Conservation (phyloP, 1,284 basidiomycete genomes). For the Hymenochaete sp. region DNA sequence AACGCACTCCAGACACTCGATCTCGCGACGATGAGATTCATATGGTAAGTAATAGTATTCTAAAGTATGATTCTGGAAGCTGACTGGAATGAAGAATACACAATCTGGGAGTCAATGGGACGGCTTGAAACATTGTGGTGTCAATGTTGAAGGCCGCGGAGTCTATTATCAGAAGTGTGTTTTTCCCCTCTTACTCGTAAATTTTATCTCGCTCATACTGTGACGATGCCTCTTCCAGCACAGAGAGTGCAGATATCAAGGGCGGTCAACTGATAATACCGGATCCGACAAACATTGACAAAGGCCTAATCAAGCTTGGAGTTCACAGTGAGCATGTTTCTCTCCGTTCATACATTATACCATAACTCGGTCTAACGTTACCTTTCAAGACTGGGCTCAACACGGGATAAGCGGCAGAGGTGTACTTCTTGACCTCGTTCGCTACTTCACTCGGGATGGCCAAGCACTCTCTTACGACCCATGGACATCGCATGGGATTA, state of each 20-base stretch:
- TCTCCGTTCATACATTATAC: background rate
- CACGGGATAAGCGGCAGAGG: conserved; percentile 69
- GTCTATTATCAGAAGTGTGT: conserved; percentile 60
- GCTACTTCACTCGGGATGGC: conserved; percentile 36
- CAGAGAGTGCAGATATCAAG: conserved; percentile 36
- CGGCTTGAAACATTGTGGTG: conserved; percentile 53
- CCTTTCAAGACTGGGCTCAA: conserved; percentile 53
- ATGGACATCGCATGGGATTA: conserved; percentile 50
- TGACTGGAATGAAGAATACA: conserved; percentile 46
- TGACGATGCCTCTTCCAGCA: conserved; percentile 28
- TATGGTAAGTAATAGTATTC: conserved; percentile 38
- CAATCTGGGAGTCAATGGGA: conserved; percentile 75
- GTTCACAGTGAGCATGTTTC: conserved; percentile 48
- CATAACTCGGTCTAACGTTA: background rate
- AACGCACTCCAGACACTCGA: conserved; percentile 24
- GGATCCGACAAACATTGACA: conserved; percentile 44
- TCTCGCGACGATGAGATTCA: conserved; percentile 55
- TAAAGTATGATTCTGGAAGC: conserved; percentile 1
- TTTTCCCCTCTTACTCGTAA: background rate
- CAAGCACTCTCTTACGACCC: conserved; percentile 56
- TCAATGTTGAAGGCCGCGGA: conserved; percentile 41
- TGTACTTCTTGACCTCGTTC: conserved; percentile 57
- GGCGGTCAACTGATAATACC: conserved; percentile 38
- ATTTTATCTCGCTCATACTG: background rate
- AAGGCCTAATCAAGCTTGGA: conserved; percentile 42